These are phyloP conservation scores for Solanum sitiens DNA, from an alignment of 257 asterid genomes.

Conservation along the genomic window DNA sequence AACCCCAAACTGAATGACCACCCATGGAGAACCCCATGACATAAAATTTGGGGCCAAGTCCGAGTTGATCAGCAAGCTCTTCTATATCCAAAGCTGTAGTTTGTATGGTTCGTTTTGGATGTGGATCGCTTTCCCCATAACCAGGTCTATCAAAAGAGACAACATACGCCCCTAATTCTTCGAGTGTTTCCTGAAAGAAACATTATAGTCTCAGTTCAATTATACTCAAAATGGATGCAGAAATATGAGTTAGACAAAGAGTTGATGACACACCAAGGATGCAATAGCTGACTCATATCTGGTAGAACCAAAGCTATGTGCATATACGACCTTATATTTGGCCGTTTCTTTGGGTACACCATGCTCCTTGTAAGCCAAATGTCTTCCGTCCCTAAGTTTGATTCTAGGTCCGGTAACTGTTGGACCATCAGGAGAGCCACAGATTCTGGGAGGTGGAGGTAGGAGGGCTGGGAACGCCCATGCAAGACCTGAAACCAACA, in stretches of 20 bases:
- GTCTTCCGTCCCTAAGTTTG: slow-evolving; percentile 68
- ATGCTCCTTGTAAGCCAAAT: slow-evolving; percentile 66
- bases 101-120: slow-evolving; percentile 41
- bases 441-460: slow-evolving; percentile 55
- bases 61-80: slow-evolving; percentile 54
- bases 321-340: slow-evolving; percentile 44
- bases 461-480: slow-evolving; percentile 40
- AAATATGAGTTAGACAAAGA: neutral
- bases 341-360: slow-evolving; percentile 71
- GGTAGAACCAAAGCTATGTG: slow-evolving; percentile 57
- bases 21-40: slow-evolving; percentile 65
- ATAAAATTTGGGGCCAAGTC: slow-evolving; percentile 53
- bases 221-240: neutral
- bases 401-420: slow-evolving; percentile 55
- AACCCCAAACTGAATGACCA: slow-evolving; percentile 68
- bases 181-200: slow-evolving; percentile 33
- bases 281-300: slow-evolving; percentile 45
- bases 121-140: slow-evolving; percentile 80
- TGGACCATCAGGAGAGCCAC: slow-evolving; percentile 62
- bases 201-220: neutral
- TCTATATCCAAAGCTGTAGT: slow-evolving; percentile 57
- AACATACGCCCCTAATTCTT: slow-evolving; percentile 44
- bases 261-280: slow-evolving; percentile 33
- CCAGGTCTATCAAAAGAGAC: slow-evolving; percentile 77
- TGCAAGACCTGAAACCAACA: slow-evolving; percentile 40